phyloP scores from a whole-genome alignment of 2,329 filamentous ascomycete species.

The Fusarium sp. region DNA sequence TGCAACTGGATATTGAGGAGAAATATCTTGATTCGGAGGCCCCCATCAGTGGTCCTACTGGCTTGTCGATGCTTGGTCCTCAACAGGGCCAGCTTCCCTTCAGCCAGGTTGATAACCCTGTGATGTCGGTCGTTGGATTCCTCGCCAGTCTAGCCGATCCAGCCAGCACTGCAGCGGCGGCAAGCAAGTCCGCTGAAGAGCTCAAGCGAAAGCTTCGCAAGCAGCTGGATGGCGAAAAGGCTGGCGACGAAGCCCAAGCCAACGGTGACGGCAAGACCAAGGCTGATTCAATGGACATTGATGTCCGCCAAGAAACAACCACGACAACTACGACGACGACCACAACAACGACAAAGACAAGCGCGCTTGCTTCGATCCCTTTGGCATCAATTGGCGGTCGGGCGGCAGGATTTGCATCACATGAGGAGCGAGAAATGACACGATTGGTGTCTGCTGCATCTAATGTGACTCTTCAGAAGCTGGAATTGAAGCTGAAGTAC shows the following conservation, averaged over 20 bases:
- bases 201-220: constrained; percentile 84
- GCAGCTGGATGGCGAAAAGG: constrained; percentile 73
- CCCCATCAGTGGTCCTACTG: constrained; percentile 63
- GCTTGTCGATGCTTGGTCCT: constrained; percentile 75
- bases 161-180: constrained; percentile 88
- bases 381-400: constrained; percentile 89
- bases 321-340: constrained; percentile 65
- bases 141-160: constrained; percentile 92
- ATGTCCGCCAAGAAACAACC: constrained; percentile 65
- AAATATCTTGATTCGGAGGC: constrained; percentile 88
- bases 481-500: constrained; percentile 94
- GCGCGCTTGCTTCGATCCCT: constrained; percentile 78
- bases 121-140: constrained; percentile 96
- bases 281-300: constrained; percentile 73
- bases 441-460: constrained; percentile 91
- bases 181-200: constrained; percentile 86
- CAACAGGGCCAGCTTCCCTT: constrained; percentile 88
- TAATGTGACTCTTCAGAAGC: constrained; percentile 94
- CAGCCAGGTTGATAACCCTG: constrained; percentile 92
- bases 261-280: constrained; percentile 72
- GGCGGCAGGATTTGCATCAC: constrained; percentile 87
- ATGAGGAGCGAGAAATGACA: constrained; percentile 97
- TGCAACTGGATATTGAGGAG: constrained; percentile 97
- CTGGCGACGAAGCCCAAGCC: constrained; percentile 57
- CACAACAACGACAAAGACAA: constrained; percentile 59